Percentiles rank a stretch among this genome's conserved stretches.
phyloP scores from a whole-genome alignment of 2,329 filamentous ascomycete species.

The Arthrobotrys conoides region DNA sequence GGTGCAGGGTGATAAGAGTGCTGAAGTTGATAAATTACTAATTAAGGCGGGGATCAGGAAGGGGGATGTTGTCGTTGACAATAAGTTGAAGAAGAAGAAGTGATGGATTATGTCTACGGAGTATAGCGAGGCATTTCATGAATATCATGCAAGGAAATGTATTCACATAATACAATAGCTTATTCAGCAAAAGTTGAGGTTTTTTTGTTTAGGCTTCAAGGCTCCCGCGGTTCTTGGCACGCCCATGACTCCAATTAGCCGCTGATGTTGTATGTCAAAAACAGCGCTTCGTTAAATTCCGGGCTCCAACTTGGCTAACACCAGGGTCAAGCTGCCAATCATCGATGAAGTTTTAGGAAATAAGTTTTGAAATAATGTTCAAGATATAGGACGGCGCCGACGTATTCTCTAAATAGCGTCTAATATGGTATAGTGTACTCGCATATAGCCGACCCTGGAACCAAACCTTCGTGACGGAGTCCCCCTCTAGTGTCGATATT shows the following conservation, averaged over 20 bases:
- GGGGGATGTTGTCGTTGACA: constrained; percentile 77
- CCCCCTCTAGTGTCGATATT: constrained; percentile 7
- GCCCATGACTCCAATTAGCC: background rate
- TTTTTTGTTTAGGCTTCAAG: too few relatives aligned
- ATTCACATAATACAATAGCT: background rate
- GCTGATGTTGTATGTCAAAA: background rate
- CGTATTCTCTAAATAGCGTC: constrained; percentile 7
- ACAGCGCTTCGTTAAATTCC: background rate
- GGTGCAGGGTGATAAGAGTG: constrained; percentile 77
- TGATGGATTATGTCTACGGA: background rate
- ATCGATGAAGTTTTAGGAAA: background rate
- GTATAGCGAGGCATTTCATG: background rate
- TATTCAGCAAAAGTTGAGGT: background rate
- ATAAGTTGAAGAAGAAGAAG: constrained; percentile 77
- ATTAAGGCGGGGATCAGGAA: constrained; percentile 73
- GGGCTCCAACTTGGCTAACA: too few relatives aligned
- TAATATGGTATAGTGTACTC: background rate
- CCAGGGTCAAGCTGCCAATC: background rate
- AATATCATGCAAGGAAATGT: background rate
- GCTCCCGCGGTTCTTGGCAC: background rate
- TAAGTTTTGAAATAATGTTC: background rate
- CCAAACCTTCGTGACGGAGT: constrained; percentile 5
- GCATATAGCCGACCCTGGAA: constrained; percentile 26
- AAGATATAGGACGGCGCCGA: constrained; percentile 7
- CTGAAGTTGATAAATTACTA: constrained; percentile 74